These are phyloP conservation scores for Sphagnurus paluster DNA, from an alignment of 1,284 basidiomycete species.

Conservation along the genomic window DNA sequence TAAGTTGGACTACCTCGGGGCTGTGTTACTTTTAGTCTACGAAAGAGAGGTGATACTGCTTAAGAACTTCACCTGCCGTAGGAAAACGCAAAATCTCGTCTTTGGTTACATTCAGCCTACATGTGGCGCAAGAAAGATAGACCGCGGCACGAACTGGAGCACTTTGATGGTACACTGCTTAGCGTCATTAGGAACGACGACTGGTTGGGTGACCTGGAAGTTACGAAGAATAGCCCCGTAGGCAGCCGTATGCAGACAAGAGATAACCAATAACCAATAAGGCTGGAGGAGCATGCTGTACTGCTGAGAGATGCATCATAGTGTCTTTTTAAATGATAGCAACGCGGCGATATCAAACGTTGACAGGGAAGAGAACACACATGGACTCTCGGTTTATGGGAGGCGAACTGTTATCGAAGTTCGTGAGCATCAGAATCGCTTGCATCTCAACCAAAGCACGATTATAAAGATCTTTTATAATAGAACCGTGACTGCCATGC, in stretches of 20 bases:
- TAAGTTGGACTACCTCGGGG: conserved; percentile 63
- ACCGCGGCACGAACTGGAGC: conserved; percentile 50
- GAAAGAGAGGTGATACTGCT: conserved; percentile 8
- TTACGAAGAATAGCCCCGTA: conserved; percentile 53
- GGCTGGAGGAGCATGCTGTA: conserved; percentile 10
- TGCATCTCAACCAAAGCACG: no score
- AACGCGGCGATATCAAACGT: conserved; percentile 7
- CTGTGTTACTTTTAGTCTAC: conserved; percentile 32
- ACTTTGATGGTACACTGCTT: conserved; percentile 66
- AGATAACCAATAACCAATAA: conserved; percentile 13
- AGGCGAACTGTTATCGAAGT: neutral
- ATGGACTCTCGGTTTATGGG: no score
- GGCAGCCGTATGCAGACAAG: conserved; percentile 14
- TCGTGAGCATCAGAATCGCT: no score
- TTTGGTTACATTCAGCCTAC: conserved; percentile 27
- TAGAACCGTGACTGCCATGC: conserved; percentile 5
- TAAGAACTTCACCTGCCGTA: conserved; percentile 50
- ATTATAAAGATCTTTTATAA: no score
- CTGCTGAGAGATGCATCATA: no score
- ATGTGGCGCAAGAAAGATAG: neutral
- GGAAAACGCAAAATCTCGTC: conserved; percentile 71
- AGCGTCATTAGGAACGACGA: conserved; percentile 55
- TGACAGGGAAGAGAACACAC: no score
- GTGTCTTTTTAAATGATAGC: no score
- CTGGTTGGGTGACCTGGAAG: conserved; percentile 74